phyloP scores from a whole-genome alignment of 2,329 filamentous ascomycete genomes.

The Aureobasidium sp. region DNA sequence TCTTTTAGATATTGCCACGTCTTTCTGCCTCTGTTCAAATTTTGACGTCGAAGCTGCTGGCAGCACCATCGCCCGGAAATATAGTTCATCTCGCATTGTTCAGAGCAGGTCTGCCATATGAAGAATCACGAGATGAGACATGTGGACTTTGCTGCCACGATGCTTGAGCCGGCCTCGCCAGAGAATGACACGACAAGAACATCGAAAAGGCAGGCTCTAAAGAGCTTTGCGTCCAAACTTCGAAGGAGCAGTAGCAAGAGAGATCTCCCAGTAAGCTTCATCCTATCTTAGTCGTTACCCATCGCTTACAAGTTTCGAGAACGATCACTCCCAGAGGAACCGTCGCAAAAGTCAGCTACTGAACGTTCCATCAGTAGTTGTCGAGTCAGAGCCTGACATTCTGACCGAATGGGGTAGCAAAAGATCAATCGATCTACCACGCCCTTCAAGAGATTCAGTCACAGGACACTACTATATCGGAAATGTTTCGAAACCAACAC shows the following conservation, averaged over 20 bases:
- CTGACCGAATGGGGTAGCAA: constrained; percentile 1
- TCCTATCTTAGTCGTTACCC: not conserved
- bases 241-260: not conserved
- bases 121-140: not conserved
- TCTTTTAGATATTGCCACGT: not conserved
- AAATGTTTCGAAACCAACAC: not conserved
- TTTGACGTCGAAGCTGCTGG: not conserved
- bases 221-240: constrained; percentile 6
- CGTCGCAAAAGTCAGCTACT: constrained; percentile 3
- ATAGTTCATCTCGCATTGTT: not conserved
- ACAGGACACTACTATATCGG: not conserved
- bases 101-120: not conserved
- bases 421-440: not conserved
- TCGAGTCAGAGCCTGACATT: not conserved
- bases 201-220: not conserved
- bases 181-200: not conserved
- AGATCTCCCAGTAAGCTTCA: not conserved
- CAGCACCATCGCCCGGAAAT: not conserved
- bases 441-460: constrained; percentile 8
- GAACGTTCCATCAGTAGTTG: not conserved
- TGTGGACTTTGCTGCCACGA: not conserved
- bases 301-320: not conserved
- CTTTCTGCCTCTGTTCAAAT: not conserved
- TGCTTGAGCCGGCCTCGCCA: constrained; percentile 1
- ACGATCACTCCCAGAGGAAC: not conserved